phyloP scores from a whole-genome alignment of 2,329 filamentous ascomycete genomes.

The Septoria linicola region DNA sequence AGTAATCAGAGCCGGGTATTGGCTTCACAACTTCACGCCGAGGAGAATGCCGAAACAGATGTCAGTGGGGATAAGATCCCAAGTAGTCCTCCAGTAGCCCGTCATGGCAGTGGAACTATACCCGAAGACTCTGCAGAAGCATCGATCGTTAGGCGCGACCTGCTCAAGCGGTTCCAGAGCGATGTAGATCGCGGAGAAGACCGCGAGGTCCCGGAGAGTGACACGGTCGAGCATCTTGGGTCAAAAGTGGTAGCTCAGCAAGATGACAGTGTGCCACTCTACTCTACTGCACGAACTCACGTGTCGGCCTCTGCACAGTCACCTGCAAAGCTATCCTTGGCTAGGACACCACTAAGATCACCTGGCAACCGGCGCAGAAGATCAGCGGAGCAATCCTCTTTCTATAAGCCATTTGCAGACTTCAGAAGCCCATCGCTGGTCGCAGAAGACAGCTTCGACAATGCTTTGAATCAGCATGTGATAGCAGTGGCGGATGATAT shows the following conservation, averaged over 20 bases:
- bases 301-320: constrained; percentile 33
- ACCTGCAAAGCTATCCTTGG: constrained; percentile 23
- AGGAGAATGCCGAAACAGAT: constrained; percentile 11
- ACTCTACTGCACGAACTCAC: constrained; percentile 43
- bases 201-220: constrained; percentile 36
- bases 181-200: constrained; percentile 1
- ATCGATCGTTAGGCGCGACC: constrained; percentile 17
- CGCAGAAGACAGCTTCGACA: constrained; percentile 20
- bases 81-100: constrained; percentile 38
- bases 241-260: not conserved
- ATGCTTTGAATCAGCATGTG: constrained; percentile 33
- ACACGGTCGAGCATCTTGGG: constrained; percentile 20
- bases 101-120: constrained; percentile 20
- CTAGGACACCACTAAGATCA: constrained; percentile 24
- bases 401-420: constrained; percentile 5
- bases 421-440: constrained; percentile 1
- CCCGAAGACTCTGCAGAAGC: constrained; percentile 28
- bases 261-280: constrained; percentile 23
- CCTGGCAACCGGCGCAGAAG: constrained; percentile 31
- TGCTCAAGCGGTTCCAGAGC: constrained; percentile 21
- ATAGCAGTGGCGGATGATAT: constrained; percentile 35
- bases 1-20: constrained; percentile 16
- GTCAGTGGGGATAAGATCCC: constrained; percentile 26
- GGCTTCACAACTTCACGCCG: constrained; percentile 19
- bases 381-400: constrained; percentile 33